phyloP scores from a whole-genome alignment of 495 filamentous ascomycete genomes.

The Xylaria intraflava region DNA sequence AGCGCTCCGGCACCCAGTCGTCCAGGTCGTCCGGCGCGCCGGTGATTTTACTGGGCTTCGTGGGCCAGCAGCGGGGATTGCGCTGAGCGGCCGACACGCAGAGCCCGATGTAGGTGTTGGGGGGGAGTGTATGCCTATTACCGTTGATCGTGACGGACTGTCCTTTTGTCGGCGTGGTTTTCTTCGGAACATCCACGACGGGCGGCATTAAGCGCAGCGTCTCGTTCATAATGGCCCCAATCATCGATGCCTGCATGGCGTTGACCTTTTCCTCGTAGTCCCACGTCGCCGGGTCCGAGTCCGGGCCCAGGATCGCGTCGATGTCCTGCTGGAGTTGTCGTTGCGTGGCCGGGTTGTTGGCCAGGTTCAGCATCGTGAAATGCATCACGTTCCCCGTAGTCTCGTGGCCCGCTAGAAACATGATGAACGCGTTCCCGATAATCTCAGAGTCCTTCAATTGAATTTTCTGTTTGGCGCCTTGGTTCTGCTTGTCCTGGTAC shows the following conservation, averaged over 20 bases:
- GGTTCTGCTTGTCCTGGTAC: conserved; percentile 26
- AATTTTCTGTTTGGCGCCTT: conserved; percentile 16
- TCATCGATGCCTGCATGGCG: conserved; percentile 51
- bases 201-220: conserved; percentile 58
- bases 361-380: conserved; percentile 55
- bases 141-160: conserved; percentile 50
- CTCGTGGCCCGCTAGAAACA: conserved; percentile 67
- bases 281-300: conserved; percentile 48
- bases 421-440: conserved; percentile 64
- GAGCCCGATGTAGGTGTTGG: conserved; percentile 37
- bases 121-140: conserved; percentile 43
- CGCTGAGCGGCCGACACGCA: conserved; percentile 43
- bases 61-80: conserved; percentile 60
- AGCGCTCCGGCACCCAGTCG: conserved; percentile 42
- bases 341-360: conserved; percentile 51
- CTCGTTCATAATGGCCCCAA: conserved; percentile 64
- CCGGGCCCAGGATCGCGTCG: conserved; percentile 45
- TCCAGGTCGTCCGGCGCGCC: conserved; percentile 35
- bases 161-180: conserved; percentile 34
- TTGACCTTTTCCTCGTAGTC: conserved; percentile 55
- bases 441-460: conserved; percentile 52
- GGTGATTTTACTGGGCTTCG: conserved; percentile 33
- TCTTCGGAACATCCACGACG: conserved; percentile 56
- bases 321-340: conserved; percentile 55
- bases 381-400: conserved; percentile 63